A percentile compares a stretch with the other conserved stretches of the same genome.
Evolutionary conservation across 495 filamentous ascomycete species (phyloP).

Genomic region (Stereocaulon alpinum): DNA sequence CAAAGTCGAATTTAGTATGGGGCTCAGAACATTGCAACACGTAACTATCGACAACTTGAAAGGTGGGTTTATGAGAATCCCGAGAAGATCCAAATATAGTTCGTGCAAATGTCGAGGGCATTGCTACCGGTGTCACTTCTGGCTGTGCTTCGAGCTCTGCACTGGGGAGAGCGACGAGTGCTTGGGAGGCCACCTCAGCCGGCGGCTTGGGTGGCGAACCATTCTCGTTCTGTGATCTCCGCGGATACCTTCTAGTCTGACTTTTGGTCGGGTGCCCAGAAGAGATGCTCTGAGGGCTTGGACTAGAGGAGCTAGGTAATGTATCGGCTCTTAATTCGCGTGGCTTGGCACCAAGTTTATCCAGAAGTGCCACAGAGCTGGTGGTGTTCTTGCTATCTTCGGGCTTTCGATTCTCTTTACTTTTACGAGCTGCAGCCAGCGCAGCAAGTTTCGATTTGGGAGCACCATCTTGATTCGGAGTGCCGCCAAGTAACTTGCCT

Average conservation of each 20-base stretch:
- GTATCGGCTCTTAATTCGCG: neutral
- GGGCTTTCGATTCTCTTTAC: conserved; percentile 56
- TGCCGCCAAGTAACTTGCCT: conserved; percentile 65
- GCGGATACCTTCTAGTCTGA: conserved; percentile 9
- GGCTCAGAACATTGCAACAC: conserved; percentile 38
- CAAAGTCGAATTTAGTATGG: conserved; percentile 52
- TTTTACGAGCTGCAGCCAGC: conserved; percentile 80
- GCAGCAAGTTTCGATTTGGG: conserved; percentile 87
- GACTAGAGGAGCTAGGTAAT: neutral
- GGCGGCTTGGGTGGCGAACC: neutral
- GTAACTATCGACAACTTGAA: conserved; percentile 30
- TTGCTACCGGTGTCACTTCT: conserved; percentile 17
- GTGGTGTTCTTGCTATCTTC: conserved; percentile 7
- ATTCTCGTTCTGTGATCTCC: neutral
- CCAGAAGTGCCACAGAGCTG: conserved; percentile 17
- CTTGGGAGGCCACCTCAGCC: neutral
- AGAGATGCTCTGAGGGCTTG: neutral
- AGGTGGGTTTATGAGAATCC: conserved; percentile 28
- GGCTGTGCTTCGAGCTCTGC: neutral
- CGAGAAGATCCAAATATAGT: conserved; percentile 47
- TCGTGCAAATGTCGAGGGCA: conserved; percentile 59
- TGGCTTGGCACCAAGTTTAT: conserved; percentile 16
- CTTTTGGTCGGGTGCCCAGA: conserved; percentile 1
- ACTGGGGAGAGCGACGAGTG: neutral
- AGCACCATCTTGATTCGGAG: conserved; percentile 38